Evolutionary conservation across 306 rosid species (phyloP).

Genomic region (Castanea mollissima): DNA sequence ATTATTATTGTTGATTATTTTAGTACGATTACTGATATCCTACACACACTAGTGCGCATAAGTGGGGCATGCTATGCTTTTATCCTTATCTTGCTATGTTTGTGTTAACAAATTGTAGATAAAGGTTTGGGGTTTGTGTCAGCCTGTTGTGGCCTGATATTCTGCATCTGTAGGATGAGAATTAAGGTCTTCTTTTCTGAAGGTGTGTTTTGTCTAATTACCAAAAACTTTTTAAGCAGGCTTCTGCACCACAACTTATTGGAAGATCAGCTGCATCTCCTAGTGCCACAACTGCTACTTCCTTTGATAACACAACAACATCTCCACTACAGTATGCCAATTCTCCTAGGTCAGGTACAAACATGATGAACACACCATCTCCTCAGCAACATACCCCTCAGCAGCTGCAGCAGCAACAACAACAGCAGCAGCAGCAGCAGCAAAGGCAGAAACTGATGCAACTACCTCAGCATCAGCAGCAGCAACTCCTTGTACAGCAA

Average conservation of each 20-base stretch:
- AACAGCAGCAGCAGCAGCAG: constrained; percentile 32
- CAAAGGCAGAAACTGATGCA: constrained; percentile 77
- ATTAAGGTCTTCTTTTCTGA: constrained; percentile 15
- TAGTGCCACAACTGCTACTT: constrained; percentile 60
- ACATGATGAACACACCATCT: constrained; percentile 83
- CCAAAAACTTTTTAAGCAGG: constrained; percentile 36
- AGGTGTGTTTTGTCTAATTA: constrained; percentile 14
- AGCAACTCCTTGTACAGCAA: constrained; percentile 81
- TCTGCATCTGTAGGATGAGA: constrained; percentile 11
- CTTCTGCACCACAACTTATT: constrained; percentile 80
- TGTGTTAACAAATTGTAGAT: constrained; percentile 5
- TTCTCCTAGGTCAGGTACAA: constrained; percentile 85
- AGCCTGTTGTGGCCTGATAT: background rate
- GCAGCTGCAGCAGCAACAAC: constrained; percentile 46
- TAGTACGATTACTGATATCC: background rate
- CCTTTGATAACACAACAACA: constrained; percentile 73
- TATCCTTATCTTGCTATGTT: background rate
- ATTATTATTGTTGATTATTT: background rate
- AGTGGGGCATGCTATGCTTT: background rate
- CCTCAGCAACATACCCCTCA: constrained; percentile 89
- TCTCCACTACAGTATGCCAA: constrained; percentile 92
- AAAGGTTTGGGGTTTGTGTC: background rate
- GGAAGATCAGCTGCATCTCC: constrained; percentile 97
- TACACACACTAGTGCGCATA: background rate
- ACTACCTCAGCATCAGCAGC: constrained; percentile 71